Evolutionary conservation across 768 basidiomycete genomes (phyloP).

Genomic region (Suillus clintonianus): DNA sequence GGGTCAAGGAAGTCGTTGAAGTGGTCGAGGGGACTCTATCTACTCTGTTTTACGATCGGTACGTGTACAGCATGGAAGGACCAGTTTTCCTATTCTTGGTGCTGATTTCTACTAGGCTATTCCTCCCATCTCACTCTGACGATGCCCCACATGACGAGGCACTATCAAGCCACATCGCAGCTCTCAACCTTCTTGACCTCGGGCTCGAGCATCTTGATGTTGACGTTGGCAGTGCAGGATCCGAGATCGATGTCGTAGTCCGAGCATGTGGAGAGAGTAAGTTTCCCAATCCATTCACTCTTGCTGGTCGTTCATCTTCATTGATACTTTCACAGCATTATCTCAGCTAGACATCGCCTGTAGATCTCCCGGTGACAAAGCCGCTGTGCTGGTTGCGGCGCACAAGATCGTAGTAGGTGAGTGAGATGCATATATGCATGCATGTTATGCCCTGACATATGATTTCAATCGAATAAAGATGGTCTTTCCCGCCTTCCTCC

Average conservation of each 20-base stretch:
- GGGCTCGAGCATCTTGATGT: conserved; percentile 88
- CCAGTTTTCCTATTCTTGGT: neutral
- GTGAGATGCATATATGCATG: conserved; percentile 22
- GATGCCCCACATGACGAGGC: conserved; percentile 91
- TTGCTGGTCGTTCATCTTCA: conserved; percentile 28
- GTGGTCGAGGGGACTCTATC: conserved; percentile 73
- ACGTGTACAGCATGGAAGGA: conserved; percentile 16
- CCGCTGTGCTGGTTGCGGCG: conserved; percentile 74
- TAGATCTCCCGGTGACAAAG: conserved; percentile 76
- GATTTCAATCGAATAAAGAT: conserved; percentile 42
- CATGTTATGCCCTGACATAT: neutral
- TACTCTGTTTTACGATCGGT: conserved; percentile 84
- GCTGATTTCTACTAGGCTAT: conserved; percentile 52
- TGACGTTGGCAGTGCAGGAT: conserved; percentile 56
- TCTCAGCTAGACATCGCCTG: conserved; percentile 49
- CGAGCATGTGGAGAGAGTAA: conserved; percentile 76
- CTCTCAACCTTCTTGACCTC: conserved; percentile 89
- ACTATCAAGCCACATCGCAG: conserved; percentile 84
- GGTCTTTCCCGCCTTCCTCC: conserved; percentile 75
- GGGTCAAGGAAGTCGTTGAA: conserved; percentile 65
- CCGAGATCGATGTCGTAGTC: conserved; percentile 63
- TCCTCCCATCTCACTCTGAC: conserved; percentile 70
- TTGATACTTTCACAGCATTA: conserved; percentile 43
- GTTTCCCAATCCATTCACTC: conserved; percentile 23
- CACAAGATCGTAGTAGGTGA: conserved; percentile 87